Base-by-base conservation (phyloP, 2,329 filamentous ascomycete genomes). In the Penicillium verrucosum region DNA sequence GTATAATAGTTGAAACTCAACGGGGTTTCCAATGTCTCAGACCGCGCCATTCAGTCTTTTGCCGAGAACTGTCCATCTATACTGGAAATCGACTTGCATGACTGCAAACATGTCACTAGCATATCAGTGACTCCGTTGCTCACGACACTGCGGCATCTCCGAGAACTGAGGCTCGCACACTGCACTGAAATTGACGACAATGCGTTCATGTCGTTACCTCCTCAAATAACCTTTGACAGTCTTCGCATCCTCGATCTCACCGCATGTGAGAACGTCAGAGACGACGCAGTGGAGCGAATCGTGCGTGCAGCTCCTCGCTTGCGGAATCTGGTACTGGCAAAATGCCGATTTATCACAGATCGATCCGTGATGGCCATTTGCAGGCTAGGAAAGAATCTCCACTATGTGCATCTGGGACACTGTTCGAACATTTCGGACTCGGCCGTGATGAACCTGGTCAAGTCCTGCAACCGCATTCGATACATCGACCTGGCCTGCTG, bases 401-500 rank as follows among this genome's bases (percentile, higher is more conserved):
- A 99, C 74, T 97, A 96, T 72, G 88, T 99, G 51, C 94, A 99
- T 70, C 82, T 99, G 2, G 94, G 94, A 10, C 94, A 99, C 73
- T 99, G 94, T 74, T 85, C 85, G 29, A 86, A 92, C 45, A 92
- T 99, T 69, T 97, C 93, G 0, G 94, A 99, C 69, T 82, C 86
- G 36, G 92, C 91, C 1, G 91, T 99, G 18, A 89, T 89, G 66
- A 87, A 86, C 54, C 81, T 99, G 32, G 91, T 97, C 38, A 87
- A 88, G 64, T 81, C 81, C 51, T 99, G 94, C 80, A 97, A 93
- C 68, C 86, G 94, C 25, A 97, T 99, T 64, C 85, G 94, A 54
- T 99, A 99, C 72, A 99, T 99, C 62, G 94, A 99, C 71, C 79
- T 99, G 42, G 94, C 94, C n/a, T 97, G 94, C 77, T 99, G 94